Conservation (phyloP, 495 filamentous ascomycete genomes). For the Aspergillus carlsbadensis region DNA sequence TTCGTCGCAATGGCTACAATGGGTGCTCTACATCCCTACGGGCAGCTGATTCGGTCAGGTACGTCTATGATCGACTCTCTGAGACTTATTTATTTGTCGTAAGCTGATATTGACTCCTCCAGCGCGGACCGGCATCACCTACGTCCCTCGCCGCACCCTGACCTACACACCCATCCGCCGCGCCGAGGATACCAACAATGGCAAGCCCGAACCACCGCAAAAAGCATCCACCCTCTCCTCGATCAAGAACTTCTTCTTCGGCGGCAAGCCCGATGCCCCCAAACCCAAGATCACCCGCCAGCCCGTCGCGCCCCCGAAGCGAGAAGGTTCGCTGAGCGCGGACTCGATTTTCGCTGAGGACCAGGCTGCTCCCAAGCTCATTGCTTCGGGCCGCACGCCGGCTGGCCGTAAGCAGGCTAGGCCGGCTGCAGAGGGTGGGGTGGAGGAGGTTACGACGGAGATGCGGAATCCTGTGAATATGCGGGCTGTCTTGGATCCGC, state of each 20-base stretch:
- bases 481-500: constrained; percentile 63
- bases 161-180: constrained; percentile 33
- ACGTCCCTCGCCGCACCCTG: constrained; percentile 42
- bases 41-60: constrained; percentile 45
- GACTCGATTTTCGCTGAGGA: constrained; percentile 48
- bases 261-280: constrained; percentile 24
- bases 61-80: background rate
- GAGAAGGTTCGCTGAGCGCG: constrained; percentile 35
- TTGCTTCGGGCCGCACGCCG: constrained; percentile 32
- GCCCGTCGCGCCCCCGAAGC: constrained; percentile 29
- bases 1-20: constrained; percentile 39
- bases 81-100: background rate
- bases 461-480: constrained; percentile 49
- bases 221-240: constrained; percentile 28
- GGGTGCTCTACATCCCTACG: constrained; percentile 36
- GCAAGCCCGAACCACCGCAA: constrained; percentile 14
- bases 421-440: constrained; percentile 17
- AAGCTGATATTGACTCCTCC: constrained; percentile 1
- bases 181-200: constrained; percentile 30
- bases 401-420: constrained; percentile 15
- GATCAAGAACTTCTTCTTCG: constrained; percentile 42
- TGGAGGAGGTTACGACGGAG: constrained; percentile 20
- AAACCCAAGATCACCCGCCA: constrained; percentile 33
- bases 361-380: constrained; percentile 22
- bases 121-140: constrained; percentile 39